Evolutionary conservation across 208 protist genomes (phyloP).

Genomic region (Trichomonas tenax): DNA sequence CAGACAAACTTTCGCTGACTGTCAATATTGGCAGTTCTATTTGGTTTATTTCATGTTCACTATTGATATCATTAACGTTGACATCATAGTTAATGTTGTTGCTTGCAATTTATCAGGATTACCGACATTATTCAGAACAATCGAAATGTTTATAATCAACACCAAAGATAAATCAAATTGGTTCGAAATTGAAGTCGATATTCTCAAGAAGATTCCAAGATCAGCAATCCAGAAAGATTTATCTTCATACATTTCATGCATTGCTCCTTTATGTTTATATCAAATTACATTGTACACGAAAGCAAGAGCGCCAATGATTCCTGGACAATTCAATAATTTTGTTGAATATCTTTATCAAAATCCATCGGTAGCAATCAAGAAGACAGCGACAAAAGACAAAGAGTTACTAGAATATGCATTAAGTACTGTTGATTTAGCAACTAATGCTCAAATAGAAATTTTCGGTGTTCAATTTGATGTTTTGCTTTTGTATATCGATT

Average conservation of each 20-base stretch:
- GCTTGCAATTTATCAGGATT: background rate
- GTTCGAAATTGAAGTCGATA: background rate
- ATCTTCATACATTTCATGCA: background rate
- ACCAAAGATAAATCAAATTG: background rate
- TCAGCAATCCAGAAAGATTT: background rate
- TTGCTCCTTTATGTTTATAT: background rate
- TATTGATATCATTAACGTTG: background rate
- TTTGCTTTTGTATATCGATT: background rate
- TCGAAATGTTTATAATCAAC: background rate
- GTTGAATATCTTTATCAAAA: background rate
- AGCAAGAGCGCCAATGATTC: no score
- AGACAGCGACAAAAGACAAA: background rate
- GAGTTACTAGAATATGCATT: background rate
- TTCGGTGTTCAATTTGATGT: background rate
- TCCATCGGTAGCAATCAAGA: background rate
- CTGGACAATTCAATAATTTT: background rate
- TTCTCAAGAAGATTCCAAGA: background rate
- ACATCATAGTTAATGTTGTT: background rate
- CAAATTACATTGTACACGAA: background rate
- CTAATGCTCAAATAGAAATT: background rate
- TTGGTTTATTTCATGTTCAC: background rate
- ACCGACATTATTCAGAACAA: background rate
- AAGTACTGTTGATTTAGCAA: background rate
- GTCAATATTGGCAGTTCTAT: background rate
- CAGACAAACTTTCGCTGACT: background rate